Conservation (phyloP, 108 stramenopile genomes). For the Fragilaria radians region DNA sequence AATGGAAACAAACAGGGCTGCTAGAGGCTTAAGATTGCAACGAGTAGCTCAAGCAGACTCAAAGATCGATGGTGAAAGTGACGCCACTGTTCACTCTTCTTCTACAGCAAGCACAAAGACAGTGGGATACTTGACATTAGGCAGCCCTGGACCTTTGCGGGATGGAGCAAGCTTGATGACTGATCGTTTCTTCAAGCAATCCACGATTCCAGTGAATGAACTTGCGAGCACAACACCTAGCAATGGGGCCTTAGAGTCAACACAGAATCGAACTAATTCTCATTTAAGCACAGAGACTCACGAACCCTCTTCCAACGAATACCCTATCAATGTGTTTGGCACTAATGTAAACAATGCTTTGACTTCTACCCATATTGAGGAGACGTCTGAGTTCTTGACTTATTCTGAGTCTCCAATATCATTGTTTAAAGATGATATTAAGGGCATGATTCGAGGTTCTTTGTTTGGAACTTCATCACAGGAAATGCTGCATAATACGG, state of each 20-base stretch:
- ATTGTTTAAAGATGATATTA: no score
- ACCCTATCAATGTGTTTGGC: no score
- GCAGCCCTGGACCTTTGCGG: conserved; percentile 11
- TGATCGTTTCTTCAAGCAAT: conserved; percentile 22
- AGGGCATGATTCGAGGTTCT: no score
- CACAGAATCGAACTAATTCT: no score
- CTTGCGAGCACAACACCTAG: conserved; percentile 18
- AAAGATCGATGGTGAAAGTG: background rate
- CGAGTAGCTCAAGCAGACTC: background rate
- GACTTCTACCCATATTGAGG: conserved; percentile 7
- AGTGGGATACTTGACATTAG: conserved; percentile 14
- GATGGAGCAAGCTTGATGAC: conserved; percentile 28
- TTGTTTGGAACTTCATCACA: no score
- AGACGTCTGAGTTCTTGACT: conserved; percentile 27
- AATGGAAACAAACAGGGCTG: conserved; percentile 21
- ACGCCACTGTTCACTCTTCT: conserved; percentile 2
- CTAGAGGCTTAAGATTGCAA: background rate
- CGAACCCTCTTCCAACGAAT: no score
- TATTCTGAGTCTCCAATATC: no score
- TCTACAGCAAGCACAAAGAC: conserved; percentile 8
- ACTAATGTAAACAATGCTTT: no score
- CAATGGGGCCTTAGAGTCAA: background rate
- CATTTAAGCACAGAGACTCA: no score
- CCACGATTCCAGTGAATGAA: conserved; percentile 4
- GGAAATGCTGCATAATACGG: no score